These are phyloP conservation scores for Flaveria sonorensis DNA, from an alignment of 129 eudicot genomes.

Conservation along the genomic window DNA sequence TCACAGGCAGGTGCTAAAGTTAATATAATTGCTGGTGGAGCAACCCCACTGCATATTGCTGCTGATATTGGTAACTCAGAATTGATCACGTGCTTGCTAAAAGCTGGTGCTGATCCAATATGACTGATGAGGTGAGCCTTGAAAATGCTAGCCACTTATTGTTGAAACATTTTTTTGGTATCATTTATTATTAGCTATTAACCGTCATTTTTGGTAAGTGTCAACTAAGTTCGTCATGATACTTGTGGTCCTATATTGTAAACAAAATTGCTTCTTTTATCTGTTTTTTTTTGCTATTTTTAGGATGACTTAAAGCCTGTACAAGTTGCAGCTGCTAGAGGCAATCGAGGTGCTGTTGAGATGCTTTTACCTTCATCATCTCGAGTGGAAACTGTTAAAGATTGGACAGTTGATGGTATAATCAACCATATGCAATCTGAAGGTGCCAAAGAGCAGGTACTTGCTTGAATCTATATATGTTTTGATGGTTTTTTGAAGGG, in stretches of 20 bases:
- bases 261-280: neutral
- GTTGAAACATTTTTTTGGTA: neutral
- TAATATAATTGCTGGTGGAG: constrained; percentile 88
- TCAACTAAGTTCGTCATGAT: constrained; percentile 4
- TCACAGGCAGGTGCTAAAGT: constrained; percentile 38
- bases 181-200: neutral
- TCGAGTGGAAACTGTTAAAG: constrained; percentile 44
- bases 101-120: constrained; percentile 85
- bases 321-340: constrained; percentile 84
- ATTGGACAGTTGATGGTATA: constrained; percentile 82
- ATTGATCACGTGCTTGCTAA: constrained; percentile 61
- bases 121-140: constrained; percentile 72
- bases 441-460: constrained; percentile 53
- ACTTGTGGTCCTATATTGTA: neutral
- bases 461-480: neutral
- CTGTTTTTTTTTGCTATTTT: neutral
- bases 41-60: constrained; percentile 89
- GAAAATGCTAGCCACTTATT: constrained; percentile 9
- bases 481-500: neutral
- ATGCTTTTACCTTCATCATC: constrained; percentile 66
- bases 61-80: constrained; percentile 79
- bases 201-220: neutral
- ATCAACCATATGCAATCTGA: constrained; percentile 68
- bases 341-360: constrained; percentile 63
- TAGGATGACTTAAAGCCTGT: constrained; percentile 84